Conservation (phyloP, 1,284 basidiomycete genomes). For the Boletus sp. region DNA sequence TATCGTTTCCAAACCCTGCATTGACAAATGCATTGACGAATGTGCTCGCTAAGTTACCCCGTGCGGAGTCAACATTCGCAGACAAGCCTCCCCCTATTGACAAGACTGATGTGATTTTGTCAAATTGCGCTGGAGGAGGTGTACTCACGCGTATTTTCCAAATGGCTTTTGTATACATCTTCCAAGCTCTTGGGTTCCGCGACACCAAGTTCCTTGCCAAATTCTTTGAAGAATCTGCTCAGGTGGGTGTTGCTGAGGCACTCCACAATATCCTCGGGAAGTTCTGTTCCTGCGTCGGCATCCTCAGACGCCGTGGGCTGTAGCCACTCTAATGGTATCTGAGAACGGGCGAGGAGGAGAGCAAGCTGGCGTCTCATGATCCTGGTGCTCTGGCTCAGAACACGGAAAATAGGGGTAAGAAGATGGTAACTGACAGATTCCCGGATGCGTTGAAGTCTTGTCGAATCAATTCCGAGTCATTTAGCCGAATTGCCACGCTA, state of each 20-base stretch:
- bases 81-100: constrained; percentile 54
- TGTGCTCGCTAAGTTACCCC: constrained; percentile 92
- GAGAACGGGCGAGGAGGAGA: constrained; percentile 88
- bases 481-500: constrained; percentile 81
- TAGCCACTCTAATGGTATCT: constrained; percentile 90
- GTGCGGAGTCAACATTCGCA: constrained; percentile 86
- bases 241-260: constrained; percentile 83
- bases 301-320: constrained; percentile 53
- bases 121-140: background rate
- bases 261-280: constrained; percentile 81
- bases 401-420: background rate
- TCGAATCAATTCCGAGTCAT: constrained; percentile 77
- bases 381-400: constrained; percentile 37
- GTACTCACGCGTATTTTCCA: constrained; percentile 78
- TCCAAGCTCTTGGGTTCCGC: constrained; percentile 88
- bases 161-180: constrained; percentile 96
- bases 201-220: constrained; percentile 94
- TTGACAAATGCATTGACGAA: constrained; percentile 99
- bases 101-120: constrained; percentile 3
- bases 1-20: constrained; percentile 98
- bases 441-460: constrained; percentile 84
- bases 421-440: constrained; percentile 60
- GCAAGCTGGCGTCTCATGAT: constrained; percentile 96
- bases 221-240: constrained; percentile 83
- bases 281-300: constrained; percentile 58